Conservation (phyloP, 352 stramenopile genomes). For the Globisporangium camurandrum region DNA sequence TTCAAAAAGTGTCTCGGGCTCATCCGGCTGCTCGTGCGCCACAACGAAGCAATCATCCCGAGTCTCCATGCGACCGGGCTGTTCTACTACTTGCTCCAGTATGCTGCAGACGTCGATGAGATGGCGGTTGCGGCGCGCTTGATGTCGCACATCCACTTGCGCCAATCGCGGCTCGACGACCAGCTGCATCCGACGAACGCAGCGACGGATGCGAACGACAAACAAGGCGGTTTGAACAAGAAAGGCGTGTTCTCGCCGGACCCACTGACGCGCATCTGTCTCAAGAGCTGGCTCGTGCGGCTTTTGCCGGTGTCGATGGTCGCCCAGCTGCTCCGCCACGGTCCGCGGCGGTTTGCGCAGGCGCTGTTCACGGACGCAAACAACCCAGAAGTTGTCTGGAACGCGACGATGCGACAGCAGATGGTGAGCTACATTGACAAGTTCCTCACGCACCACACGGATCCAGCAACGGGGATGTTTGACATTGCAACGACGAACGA, state of each 20-base stretch:
- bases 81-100: constrained; percentile 84
- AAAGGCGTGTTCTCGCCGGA: constrained; percentile 75
- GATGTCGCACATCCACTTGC: constrained; percentile 78
- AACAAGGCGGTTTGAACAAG: constrained; percentile 74
- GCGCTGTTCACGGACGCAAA: constrained; percentile 78
- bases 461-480: constrained; percentile 56
- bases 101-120: constrained; percentile 72
- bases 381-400: constrained; percentile 85
- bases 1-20: constrained; percentile 81
- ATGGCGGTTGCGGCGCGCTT: constrained; percentile 74
- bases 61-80: constrained; percentile 76
- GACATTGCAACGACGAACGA: constrained; percentile 61
- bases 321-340: constrained; percentile 74
- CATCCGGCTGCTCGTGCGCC: constrained; percentile 72
- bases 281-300: constrained; percentile 80
- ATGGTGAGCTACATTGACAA: constrained; percentile 85
- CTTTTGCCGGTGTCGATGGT: constrained; percentile 82
- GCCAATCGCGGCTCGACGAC: constrained; percentile 60
- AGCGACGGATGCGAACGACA: constrained; percentile 39
- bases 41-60: constrained; percentile 81
- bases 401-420: constrained; percentile 75
- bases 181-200: constrained; percentile 22
- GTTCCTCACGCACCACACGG: constrained; percentile 71
- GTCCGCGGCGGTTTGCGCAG: constrained; percentile 61
- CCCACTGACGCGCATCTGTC: constrained; percentile 71